A percentile compares a stretch with the other conserved stretches of the same genome.
phyloP scores from a whole-genome alignment of 345 rosid species.

The Clausena lansium region DNA sequence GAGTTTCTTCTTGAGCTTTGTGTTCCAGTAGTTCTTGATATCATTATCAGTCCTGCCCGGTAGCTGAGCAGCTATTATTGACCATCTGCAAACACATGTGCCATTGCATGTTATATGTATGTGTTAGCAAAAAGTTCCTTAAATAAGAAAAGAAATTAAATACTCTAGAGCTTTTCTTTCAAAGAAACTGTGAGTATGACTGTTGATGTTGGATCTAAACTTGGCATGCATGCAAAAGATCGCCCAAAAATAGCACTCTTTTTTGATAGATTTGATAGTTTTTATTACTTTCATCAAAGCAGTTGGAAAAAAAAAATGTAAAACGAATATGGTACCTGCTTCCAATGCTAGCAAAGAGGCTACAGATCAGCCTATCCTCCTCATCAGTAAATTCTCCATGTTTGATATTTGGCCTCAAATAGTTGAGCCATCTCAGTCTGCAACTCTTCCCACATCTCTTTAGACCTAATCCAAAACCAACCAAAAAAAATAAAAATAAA shows the following conservation, averaged over 20 bases:
- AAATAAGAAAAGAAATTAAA: constrained; percentile 3
- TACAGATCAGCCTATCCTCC: constrained; percentile 76
- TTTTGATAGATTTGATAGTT: constrained; percentile 15
- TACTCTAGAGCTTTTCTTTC: no score
- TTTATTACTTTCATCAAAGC: not conserved
- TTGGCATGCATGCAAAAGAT: constrained; percentile 34
- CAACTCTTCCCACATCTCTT: constrained; percentile 98
- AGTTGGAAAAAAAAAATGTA: not conserved
- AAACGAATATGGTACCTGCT: constrained; percentile 60
- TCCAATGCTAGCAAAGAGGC: constrained; percentile 78
- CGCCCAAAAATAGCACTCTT: constrained; percentile 24
- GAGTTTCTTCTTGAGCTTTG: constrained; percentile 90
- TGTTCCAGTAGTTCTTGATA: constrained; percentile 95
- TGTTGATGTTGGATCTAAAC: constrained; percentile 32
- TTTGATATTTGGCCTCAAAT: constrained; percentile 88
- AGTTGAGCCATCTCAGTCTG: constrained; percentile 93
- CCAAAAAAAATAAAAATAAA: not conserved
- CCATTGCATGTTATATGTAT: constrained; percentile 18
- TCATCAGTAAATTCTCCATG: constrained; percentile 92
- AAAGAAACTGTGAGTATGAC: constrained; percentile 15
- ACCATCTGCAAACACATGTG: constrained; percentile 59
- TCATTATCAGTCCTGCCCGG: constrained; percentile 97
- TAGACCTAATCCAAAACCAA: constrained; percentile 45
- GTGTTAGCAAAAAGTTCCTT: constrained; percentile 9
- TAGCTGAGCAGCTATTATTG: constrained; percentile 93